Evolutionary conservation across 345 rosid species (phyloP), one percentile per base, ranked within the genome.

Genomic region (Clausena lansium): DNA sequence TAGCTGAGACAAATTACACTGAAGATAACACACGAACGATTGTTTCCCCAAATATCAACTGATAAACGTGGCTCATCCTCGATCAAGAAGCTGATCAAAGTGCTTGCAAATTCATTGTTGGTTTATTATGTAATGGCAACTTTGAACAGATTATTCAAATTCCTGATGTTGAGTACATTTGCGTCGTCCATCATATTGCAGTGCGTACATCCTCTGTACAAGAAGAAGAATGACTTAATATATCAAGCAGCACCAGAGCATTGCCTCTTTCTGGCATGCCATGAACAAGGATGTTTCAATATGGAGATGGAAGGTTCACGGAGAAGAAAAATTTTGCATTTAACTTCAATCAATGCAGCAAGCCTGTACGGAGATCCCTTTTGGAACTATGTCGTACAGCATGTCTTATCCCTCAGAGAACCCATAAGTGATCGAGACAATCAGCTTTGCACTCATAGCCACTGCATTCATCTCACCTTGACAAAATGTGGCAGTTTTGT

Each of bases 371-470:
- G 70, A n/a, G 76, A 84, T 25, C 75, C 60, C 6, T 73, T 39
- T 0, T 79, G 84, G 22, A 84, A 79, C 77, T 78, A 69, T 52
- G 83, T 81, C 4, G 67, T 81, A 61, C 83, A 81, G 75, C 73
- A 79, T 32, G 66, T 81, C 22, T 19, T 81, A 7, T 36, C 13
- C 6, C 79, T 84, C 0, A n/a, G 32, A 59, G 25, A 71, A 52
- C 17, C 77, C 81, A 1, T 6, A 9, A 6, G 58, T 76, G 38
- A 73, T 50, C 4, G 27, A 13, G 6, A 68, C 33, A 27, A 81
- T 81, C n/a, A 60, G 71, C 47, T 4, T 13, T 5, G 15, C 9
- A 8, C 83, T 84, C 4, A 20, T 11, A 79, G 78, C 32, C 54
- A 60, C 50, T 75, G 35, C 8, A 69, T 33, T 6, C 41, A 58